phyloP scores from a whole-genome alignment of 2,329 filamentous ascomycete genomes.

The Hypoxylon sp. region DNA sequence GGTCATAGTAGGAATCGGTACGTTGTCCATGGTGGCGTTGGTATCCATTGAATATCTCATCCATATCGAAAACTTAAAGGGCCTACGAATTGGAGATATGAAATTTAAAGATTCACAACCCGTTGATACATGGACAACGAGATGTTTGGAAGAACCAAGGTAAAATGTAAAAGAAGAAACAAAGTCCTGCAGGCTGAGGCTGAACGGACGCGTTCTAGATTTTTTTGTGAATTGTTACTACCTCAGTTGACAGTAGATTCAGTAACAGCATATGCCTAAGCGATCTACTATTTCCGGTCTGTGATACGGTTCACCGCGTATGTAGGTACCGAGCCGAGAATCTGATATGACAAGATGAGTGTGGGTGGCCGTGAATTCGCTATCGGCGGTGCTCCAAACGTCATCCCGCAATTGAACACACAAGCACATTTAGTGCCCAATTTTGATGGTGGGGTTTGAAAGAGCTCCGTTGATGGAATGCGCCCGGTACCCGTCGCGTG shows the following conservation, averaged over 20 bases:
- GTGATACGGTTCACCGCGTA: conserved; percentile 10
- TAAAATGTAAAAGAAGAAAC: background rate
- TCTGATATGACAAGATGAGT: background rate
- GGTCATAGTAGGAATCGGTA: conserved; percentile 46
- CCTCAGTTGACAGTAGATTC: conserved; percentile 5
- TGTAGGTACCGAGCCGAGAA: conserved; percentile 15
- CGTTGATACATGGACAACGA: conserved; percentile 10
- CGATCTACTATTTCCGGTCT: background rate
- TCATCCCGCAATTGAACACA: conserved; percentile 26
- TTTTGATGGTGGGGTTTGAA: conserved; percentile 32
- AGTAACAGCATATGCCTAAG: conserved; percentile 6
- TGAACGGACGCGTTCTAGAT: background rate
- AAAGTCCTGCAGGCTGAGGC: background rate
- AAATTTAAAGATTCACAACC: conserved; percentile 1
- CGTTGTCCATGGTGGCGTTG: conserved; percentile 48
- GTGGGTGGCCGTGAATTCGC: conserved; percentile 20
- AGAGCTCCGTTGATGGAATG: conserved; percentile 2
- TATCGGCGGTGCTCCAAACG: conserved; percentile 30
- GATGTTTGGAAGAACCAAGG: background rate
- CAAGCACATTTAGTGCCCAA: conserved; percentile 26
- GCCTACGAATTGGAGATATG: conserved; percentile 16
- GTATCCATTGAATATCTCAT: conserved; percentile 40
- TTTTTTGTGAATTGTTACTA: conserved; percentile 1
- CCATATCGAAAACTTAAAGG: conserved; percentile 45
- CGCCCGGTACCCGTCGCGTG: conserved; percentile 13